Percentiles rank a stretch among this genome's conserved stretches.
These are phyloP conservation scores for Pseudoscleropodium purum DNA, from an alignment of 225 moss, liverwort and hornwort genomes.

Conservation along the genomic window DNA sequence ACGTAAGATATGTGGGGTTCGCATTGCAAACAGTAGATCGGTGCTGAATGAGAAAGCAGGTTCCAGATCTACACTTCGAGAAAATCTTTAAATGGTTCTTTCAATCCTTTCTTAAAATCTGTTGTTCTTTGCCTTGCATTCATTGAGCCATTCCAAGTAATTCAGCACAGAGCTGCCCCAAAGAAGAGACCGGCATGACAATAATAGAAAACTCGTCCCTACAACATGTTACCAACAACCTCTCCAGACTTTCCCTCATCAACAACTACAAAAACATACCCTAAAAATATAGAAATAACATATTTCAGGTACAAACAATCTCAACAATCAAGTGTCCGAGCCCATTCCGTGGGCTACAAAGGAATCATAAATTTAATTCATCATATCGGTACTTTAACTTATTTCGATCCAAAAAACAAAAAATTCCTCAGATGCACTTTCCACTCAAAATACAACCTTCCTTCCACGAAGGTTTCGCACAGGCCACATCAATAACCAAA, in stretches of 20 bases:
- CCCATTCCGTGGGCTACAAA: neutral
- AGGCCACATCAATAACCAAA: neutral
- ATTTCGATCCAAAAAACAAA: neutral
- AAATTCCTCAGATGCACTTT: neutral
- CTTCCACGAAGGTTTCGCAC: neutral
- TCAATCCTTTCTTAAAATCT: neutral
- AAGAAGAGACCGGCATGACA: neutral
- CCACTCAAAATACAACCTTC: neutral
- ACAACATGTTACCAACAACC: neutral
- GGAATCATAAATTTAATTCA: neutral
- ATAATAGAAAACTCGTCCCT: neutral
- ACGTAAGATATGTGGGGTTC: neutral
- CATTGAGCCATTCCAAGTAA: neutral
- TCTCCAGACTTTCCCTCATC: neutral
- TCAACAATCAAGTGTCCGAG: neutral
- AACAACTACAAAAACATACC: neutral
- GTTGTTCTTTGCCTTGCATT: neutral
- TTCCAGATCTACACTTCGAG: neutral
- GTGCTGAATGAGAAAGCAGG: neutral
- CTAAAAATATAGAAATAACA: neutral
- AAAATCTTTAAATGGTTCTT: neutral
- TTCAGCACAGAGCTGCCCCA: slow-evolving; percentile 1
- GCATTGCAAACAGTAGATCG: slow-evolving; percentile 16
- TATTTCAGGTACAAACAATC: neutral
- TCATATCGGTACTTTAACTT: neutral